phyloP scores from a whole-genome alignment of 2,329 filamentous ascomycete species.

The Phoma sp. region DNA sequence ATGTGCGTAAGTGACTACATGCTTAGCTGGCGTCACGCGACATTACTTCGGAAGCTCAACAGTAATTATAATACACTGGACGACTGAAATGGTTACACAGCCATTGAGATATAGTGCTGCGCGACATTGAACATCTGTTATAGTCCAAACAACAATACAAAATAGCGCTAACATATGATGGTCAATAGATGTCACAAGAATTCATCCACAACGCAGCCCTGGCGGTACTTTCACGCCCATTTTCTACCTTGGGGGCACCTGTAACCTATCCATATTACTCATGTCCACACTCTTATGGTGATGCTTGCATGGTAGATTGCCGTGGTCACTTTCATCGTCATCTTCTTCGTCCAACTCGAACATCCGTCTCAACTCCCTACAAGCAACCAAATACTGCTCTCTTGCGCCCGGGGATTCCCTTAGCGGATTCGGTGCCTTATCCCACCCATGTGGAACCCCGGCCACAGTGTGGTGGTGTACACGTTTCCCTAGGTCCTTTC shows the following conservation, averaged over 20 bases:
- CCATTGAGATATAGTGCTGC: too few relatives aligned
- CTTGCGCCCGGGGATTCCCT: constrained; percentile 59
- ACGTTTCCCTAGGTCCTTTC: constrained; percentile 58
- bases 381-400: constrained; percentile 62
- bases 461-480: constrained; percentile 65
- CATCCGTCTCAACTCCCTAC: constrained; percentile 57
- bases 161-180: too few relatives aligned
- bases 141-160: too few relatives aligned
- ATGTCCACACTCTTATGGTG: constrained; percentile 15
- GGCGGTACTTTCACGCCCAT: too few relatives aligned
- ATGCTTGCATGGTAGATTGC: constrained; percentile 3
- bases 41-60: too few relatives aligned
- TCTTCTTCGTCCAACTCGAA: constrained; percentile 42
- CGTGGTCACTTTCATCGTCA: constrained; percentile 20
- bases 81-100: too few relatives aligned
- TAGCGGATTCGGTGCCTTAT: constrained; percentile 68
- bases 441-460: constrained; percentile 60
- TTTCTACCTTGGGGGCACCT: constrained; percentile 4
- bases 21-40: too few relatives aligned
- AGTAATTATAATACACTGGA: too few relatives aligned
- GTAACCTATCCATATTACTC: constrained; percentile 11
- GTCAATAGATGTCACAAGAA: too few relatives aligned
- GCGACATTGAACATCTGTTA: too few relatives aligned
- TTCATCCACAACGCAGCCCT: too few relatives aligned
- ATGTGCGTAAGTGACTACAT: too few relatives aligned